phyloP scores from a whole-genome alignment of 306 rosid genomes.

The Cajanus cajan region DNA sequence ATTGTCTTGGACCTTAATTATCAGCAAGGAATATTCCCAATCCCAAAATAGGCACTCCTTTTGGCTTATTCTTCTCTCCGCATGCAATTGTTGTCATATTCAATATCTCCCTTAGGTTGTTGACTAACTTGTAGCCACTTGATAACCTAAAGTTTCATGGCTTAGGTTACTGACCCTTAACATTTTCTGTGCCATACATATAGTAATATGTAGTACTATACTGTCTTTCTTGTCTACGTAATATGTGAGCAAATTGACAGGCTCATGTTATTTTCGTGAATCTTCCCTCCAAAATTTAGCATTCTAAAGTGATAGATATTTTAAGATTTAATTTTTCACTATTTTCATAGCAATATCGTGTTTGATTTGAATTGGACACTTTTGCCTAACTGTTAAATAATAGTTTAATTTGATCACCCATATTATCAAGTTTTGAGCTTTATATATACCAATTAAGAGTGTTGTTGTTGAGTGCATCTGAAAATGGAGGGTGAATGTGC shows the following conservation, averaged over 20 bases:
- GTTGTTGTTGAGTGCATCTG: neutral
- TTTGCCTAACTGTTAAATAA: neutral
- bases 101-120: neutral
- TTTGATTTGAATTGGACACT: neutral
- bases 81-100: conserved; percentile 9
- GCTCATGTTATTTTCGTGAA: neutral
- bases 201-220: neutral
- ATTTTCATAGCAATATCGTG: neutral
- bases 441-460: neutral
- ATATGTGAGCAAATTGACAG: neutral
- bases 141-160: neutral
- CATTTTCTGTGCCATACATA: neutral
- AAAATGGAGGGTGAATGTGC: neutral
- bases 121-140: conserved; percentile 10
- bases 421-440: neutral
- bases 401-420: neutral
- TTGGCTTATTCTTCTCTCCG: conserved; percentile 15
- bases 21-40: neutral
- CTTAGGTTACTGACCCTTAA: neutral
- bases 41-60: neutral
- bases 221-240: neutral
- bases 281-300: neutral
- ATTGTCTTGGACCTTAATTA: too few species aligned
- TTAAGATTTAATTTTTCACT: neutral
- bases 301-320: neutral